phyloP scores from a whole-genome alignment of 2,329 filamentous ascomycete genomes.

The Aspergillus ustus region DNA sequence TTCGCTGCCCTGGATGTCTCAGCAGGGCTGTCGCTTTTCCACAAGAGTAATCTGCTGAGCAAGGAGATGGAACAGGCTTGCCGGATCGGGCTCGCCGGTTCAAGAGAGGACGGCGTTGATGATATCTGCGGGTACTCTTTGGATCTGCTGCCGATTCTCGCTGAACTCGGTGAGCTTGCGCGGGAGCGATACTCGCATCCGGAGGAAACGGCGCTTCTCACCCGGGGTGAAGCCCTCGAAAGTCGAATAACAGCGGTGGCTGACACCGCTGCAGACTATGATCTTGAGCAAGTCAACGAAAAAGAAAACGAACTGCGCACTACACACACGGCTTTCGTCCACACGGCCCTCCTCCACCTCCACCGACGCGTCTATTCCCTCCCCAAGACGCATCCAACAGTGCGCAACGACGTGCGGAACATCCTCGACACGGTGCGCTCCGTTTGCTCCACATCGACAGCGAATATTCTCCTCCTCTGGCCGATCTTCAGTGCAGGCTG shows the following conservation, averaged over 20 bases:
- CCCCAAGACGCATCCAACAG: neutral
- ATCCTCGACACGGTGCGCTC: constrained; percentile 13
- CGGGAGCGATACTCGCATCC: neutral
- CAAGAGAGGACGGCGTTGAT: constrained; percentile 22
- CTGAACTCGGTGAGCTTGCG: constrained; percentile 26
- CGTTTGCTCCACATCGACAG: constrained; percentile 24
- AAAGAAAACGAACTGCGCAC: constrained; percentile 23
- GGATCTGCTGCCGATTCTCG: constrained; percentile 32
- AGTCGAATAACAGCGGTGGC: neutral
- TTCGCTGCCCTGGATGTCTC: constrained; percentile 35
- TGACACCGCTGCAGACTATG: neutral
- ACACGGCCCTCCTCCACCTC: constrained; percentile 34
- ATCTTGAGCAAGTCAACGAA: neutral
- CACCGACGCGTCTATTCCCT: constrained; percentile 30
- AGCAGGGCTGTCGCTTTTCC: constrained; percentile 29
- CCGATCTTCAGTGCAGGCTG: constrained; percentile 39
- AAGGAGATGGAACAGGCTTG: neutral
- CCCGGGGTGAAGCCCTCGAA: neutral
- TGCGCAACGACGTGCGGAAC: neutral
- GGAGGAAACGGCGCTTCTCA: neutral
- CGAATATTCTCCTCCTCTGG: constrained; percentile 37
- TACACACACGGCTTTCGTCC: constrained; percentile 33
- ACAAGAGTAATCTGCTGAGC: constrained; percentile 5
- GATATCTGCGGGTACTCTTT: constrained; percentile 38
- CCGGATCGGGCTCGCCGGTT: too few relatives aligned